A percentile compares a stretch with the other conserved stretches of the same genome.
phyloP scores from a whole-genome alignment of 163 green algal genomes.

The Scenedesmus sp. region DNA sequence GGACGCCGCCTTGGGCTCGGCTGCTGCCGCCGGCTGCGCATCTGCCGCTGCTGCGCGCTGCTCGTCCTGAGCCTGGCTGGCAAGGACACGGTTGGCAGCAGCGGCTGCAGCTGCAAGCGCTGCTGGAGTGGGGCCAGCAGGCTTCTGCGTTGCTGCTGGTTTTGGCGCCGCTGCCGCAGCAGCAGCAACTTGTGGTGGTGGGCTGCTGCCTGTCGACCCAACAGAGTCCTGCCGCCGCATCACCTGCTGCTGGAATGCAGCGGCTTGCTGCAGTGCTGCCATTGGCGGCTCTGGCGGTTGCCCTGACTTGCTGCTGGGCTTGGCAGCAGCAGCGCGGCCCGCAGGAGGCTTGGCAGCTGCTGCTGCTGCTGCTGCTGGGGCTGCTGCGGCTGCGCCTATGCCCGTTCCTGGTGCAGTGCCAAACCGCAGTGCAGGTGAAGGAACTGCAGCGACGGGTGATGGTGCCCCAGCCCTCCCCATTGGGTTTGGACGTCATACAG shows the following conservation, averaged over 20 bases:
- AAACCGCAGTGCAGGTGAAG: slow-evolving; percentile 26
- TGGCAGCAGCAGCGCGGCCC: not conserved
- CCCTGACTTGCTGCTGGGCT: slow-evolving; percentile 15
- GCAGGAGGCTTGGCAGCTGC: not conserved
- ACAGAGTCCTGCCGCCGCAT: slow-evolving; percentile 30
- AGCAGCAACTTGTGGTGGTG: not conserved
- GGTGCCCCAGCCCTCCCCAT: not conserved
- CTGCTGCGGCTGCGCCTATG: not conserved
- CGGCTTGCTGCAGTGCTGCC: slow-evolving; percentile 16
- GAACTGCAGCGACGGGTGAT: slow-evolving; percentile 28
- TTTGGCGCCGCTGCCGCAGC: not conserved
- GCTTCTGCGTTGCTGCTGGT: not conserved
- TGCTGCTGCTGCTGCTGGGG: not conserved
- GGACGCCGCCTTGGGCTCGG: slow-evolving; percentile 5
- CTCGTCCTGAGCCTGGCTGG: not conserved
- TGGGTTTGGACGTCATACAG: slow-evolving; percentile 36
- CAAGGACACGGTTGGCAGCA: slow-evolving; percentile 9
- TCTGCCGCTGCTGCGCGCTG: slow-evolving; percentile 12
- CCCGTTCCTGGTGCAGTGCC: not conserved
- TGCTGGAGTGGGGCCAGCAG: not conserved
- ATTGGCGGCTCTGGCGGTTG: slow-evolving; percentile 42
- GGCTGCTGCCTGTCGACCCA: slow-evolving; percentile 38
- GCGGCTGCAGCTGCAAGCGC: slow-evolving; percentile 27
- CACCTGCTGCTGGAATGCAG: slow-evolving; percentile 42
- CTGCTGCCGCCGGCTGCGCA: not conserved